Base-by-base conservation (phyloP, 148 eudicot genomes). In the Camellia sinensis region DNA sequence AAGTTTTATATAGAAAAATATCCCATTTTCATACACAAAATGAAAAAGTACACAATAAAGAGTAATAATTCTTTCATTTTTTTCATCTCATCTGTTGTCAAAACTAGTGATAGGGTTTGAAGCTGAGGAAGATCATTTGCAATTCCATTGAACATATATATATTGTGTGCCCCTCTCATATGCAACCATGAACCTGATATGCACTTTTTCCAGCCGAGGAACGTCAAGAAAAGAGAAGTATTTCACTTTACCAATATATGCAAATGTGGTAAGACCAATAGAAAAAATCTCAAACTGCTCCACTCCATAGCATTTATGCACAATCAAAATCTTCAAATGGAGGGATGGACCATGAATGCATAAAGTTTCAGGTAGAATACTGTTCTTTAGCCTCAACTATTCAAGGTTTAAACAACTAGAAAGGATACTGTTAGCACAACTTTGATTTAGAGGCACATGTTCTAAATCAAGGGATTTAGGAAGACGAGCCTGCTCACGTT, bases 321-420 rank as follows among this genome's bases (percentile, higher is more conserved):
- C 50, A 52, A 63, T 64, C 71, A 77, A 77, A 22, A 45, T 48
- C 60, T 64, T 66, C 68, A 77, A 63, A 67, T 29, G 71, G 71
- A 75, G 68, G 65, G 19, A 53, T 77, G 44, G 45, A 52, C 71
- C 79, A 7, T 77, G 29, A 64, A 77, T 46, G 61, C 71, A 45
- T 29, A 50, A 64, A 64, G 71, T 77, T 66, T 46, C 61, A 6
- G 79, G 79, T 65, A 77, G 54, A 19, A 12, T 45, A 65, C 68
- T 57, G 56, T 46, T 45, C 70, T 50, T 45, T 45, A 77, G 57
- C 6, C 44, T 77, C 79, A 77, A 77, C 79, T 71, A 77, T 77
- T 77, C 79, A 77, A 77, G 79, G 54, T 77, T 77, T 60, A 77
- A 48, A 77, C 44, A 63, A 44, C 52, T 54, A 63, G 40, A 63